Percentiles rank a stretch among this genome's conserved stretches.
Conservation (phyloP, 192 early-diverging fungal genomes). For the Linnemannia zychae region DNA sequence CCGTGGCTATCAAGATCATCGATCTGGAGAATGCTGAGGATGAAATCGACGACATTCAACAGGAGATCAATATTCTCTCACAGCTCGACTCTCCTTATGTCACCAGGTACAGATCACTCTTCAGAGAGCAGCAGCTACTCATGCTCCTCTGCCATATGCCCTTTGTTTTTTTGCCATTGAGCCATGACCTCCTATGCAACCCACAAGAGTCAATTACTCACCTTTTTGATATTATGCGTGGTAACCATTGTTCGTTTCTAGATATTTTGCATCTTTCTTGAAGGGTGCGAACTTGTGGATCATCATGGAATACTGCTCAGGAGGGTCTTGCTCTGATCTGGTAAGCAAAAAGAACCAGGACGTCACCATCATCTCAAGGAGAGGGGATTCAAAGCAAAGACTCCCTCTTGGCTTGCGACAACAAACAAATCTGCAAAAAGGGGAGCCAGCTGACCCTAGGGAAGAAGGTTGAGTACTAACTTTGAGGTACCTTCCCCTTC, state of each 20-base stretch:
- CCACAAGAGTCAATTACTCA: neutral
- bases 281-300: slow-evolving; percentile 94
- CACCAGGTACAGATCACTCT: slow-evolving; percentile 63
- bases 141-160: neutral
- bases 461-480: neutral
- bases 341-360: slow-evolving; percentile 55
- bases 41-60: slow-evolving; percentile 98
- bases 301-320: slow-evolving; percentile 96
- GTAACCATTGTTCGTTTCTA: neutral
- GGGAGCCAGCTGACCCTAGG: neutral
- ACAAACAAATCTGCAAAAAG: neutral
- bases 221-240: neutral
- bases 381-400: too few species aligned
- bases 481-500: slow-evolving; percentile 3
- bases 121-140: too few species aligned
- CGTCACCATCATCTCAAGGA: too few species aligned
- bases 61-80: slow-evolving; percentile 94
- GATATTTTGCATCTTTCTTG: slow-evolving; percentile 92
- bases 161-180: neutral
- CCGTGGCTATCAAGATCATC: slow-evolving; percentile 96
- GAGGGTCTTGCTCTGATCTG: slow-evolving; percentile 95
- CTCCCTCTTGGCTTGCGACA: slow-evolving; percentile 1
- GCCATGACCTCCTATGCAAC: neutral
- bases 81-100: slow-evolving; percentile 90
- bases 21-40: slow-evolving; percentile 96